Conservation (phyloP, 2,329 filamentous ascomycete species). For the Chrysosphaeria jannelii region DNA sequence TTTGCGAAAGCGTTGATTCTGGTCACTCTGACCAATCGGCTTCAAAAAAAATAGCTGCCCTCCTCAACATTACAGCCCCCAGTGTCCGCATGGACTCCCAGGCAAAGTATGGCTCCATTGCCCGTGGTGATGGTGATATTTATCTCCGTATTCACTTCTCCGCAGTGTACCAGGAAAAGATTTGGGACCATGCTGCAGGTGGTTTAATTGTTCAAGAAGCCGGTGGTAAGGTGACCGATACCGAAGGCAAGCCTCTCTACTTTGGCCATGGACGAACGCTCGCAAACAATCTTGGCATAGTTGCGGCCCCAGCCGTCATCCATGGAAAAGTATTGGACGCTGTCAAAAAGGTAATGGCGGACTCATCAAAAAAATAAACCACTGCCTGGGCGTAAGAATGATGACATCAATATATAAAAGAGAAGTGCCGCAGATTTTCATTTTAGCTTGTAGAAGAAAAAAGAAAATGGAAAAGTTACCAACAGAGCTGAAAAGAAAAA, state of each 20-base stretch:
- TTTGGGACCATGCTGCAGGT: slow-evolving; percentile 95
- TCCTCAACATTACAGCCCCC: slow-evolving; percentile 63
- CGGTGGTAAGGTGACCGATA: slow-evolving; percentile 74
- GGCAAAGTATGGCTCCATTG: slow-evolving; percentile 91
- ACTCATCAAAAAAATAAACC: no score
- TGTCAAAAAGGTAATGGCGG: slow-evolving; percentile 59
- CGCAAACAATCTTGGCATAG: slow-evolving; percentile 71
- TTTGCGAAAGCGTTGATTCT: slow-evolving; percentile 90
- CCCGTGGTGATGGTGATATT: slow-evolving; percentile 74
- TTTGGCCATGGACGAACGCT: slow-evolving; percentile 70
- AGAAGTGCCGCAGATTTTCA: no score
- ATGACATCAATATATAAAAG: no score
- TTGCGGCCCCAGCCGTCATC: slow-evolving; percentile 53
- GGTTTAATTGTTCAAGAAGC: slow-evolving; percentile 86
- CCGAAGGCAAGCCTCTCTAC: slow-evolving; percentile 55
- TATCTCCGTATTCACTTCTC: slow-evolving; percentile 64
- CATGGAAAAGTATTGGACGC: slow-evolving; percentile 50
- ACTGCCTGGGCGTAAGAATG: no score
- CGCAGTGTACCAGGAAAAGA: slow-evolving; percentile 87
- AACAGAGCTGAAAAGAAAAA: no score
- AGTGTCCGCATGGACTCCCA: slow-evolving; percentile 93
- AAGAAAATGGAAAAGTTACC: no score
- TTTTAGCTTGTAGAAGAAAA: no score
- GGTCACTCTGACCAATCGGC: slow-evolving; percentile 75
- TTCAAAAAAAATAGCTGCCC: slow-evolving; percentile 55